A percentile compares a stretch with the other conserved stretches of the same genome.
Conservation (phyloP, 106 monocot genomes). For the Hemerocallis citrina region DNA sequence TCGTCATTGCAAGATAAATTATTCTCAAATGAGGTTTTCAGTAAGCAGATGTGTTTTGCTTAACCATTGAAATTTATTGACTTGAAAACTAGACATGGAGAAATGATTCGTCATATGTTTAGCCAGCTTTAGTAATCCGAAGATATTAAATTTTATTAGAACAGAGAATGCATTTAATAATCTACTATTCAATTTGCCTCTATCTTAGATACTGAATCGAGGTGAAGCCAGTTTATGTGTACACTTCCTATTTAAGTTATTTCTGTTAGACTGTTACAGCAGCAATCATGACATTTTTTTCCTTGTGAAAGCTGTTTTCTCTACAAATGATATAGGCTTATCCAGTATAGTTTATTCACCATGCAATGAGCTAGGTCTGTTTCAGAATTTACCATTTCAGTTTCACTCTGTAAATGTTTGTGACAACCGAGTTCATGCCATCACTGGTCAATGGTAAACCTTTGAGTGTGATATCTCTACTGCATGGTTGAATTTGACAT, state of each 20-base stretch:
- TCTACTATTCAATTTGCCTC: no score
- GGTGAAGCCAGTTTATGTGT: no score
- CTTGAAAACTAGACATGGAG: background rate
- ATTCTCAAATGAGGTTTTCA: background rate
- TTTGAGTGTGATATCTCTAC: background rate
- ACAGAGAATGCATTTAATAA: background rate
- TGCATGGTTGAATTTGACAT: background rate
- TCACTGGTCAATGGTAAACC: background rate
- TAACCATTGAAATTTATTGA: background rate
- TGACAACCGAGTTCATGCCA: background rate
- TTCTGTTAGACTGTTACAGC: no score
- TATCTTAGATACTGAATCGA: background rate
- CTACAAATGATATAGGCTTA: no score
- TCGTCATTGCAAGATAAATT: background rate
- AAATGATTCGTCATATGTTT: background rate
- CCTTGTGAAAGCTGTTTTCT: no score
- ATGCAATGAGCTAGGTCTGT: no score
- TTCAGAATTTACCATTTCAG: background rate
- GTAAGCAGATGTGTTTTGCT: background rate
- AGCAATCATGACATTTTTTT: no score
- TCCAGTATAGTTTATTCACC: background rate
- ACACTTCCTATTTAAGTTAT: background rate
- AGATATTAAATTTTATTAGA: background rate
- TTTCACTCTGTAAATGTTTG: background rate
- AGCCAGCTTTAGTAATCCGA: background rate